Base-by-base conservation (phyloP, 306 rosid genomes). In the Corylus heterophylla region DNA sequence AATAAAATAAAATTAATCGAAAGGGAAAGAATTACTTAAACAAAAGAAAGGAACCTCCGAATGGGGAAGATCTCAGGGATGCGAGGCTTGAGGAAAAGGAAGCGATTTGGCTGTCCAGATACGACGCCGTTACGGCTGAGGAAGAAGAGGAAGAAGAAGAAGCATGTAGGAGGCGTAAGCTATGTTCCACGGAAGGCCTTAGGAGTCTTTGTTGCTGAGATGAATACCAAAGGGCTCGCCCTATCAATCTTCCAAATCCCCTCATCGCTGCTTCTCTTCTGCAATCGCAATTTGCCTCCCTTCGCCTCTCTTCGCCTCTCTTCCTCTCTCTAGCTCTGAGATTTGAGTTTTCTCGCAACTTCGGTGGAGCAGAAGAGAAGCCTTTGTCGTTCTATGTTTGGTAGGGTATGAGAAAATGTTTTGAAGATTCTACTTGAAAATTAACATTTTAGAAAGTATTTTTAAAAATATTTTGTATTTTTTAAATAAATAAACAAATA, bases 191-290 rank as follows among this genome's bases (percentile, higher is more conserved):
- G 6, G 54, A 62, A 12, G 73, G 54, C 62, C 76, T 50, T 7
- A 62, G 13, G 2, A 78, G 4, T 71, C 8, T 64, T 37, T 66
- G 83, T 12, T 10, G 77, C 3, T 5, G 77, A 54, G 71, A 69
- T 48, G 72, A 68, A 47, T 16, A 25, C 20, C 83, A 62, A 83
- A 82, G 63, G 81, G 74, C 58, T 31, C 90, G 86, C 78, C 74
- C 61, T 11, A 86, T 82, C 63, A 89, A 74, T 78, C 91, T 87
- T 31, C 85, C 78, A 0, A 88, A 47, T 2, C 73, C 80, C 59
- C 83, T 92, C 97, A 90, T 88, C 27, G 17, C 61, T 20, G 31
- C 56, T 39, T 18, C 31, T 25, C 58, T 27, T 66, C 62, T 75
- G 78, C 71, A 66, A 20, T 66, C 13, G 9, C 42, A 47, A 45